A percentile compares a stretch with the other conserved stretches of the same genome.
Conservation (phyloP, 495 filamentous ascomycete genomes). For the Penicillium coffeae region DNA sequence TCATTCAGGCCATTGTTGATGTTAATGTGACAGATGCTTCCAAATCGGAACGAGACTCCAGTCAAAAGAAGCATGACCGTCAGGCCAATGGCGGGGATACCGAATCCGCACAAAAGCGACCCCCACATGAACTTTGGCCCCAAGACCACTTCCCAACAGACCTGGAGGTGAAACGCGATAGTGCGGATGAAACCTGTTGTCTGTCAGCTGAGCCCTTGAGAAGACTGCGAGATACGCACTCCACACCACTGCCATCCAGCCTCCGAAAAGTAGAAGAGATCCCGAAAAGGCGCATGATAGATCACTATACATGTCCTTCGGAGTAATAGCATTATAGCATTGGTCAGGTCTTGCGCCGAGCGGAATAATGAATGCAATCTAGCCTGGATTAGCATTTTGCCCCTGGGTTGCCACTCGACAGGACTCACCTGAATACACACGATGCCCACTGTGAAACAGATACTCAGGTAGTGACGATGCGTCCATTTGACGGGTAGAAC, state of each 20-base stretch:
- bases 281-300: constrained; percentile 84
- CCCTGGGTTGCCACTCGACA: background rate
- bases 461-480: constrained; percentile 85
- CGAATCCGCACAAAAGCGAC: constrained; percentile 78
- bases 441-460: constrained; percentile 72
- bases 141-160: constrained; percentile 92
- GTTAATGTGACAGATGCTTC: constrained; percentile 89
- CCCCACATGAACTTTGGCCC: constrained; percentile 88
- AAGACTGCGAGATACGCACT: constrained; percentile 23
- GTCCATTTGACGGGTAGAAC: constrained; percentile 87
- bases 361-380: constrained; percentile 80
- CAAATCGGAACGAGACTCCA: constrained; percentile 92
- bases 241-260: constrained; percentile 80
- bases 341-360: constrained; percentile 74
- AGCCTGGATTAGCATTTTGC: constrained; percentile 2
- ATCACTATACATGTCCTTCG: constrained; percentile 83
- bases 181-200: constrained; percentile 66
- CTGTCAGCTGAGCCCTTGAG: background rate
- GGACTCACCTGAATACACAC: constrained; percentile 71
- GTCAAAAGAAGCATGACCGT: constrained; percentile 74
- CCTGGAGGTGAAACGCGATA: constrained; percentile 90
- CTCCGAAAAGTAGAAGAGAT: constrained; percentile 77
- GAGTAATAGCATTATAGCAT: constrained; percentile 88
- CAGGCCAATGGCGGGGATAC: constrained; percentile 68
- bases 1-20: constrained; percentile 71